Evolutionary conservation across 208 protist species (phyloP), one percentile per base, ranked within the genome.

Genomic region (Trypanosoma lewisi): DNA sequence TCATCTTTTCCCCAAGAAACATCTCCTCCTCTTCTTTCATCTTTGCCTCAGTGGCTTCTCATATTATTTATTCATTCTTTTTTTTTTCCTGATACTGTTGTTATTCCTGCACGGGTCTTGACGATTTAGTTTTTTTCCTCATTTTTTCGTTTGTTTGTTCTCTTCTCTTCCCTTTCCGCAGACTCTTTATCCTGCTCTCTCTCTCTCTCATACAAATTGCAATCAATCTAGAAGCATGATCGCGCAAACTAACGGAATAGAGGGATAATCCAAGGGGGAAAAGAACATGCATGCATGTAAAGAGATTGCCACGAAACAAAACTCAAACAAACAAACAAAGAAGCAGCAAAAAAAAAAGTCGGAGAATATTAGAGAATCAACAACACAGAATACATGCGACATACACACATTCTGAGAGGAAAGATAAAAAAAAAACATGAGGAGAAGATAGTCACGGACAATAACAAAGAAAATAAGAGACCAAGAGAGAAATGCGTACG

Each of bases 131-230:
- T 48, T n/a, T 48, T 48, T 52, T 52, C 31, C 16, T 52, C 31
- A 33, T 31, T 52, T 52, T 52, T 49, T 69, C n/a, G n/a, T 44
- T 67, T 63, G 17, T 70, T 71, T 70, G 25, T 54, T 58, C 39
- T 67, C 61, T 55, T 68, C 62, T 55, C 28, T 9, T 75, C 48
- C 41, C 33, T 14, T 48, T 74, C 59, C 42, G 39, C 41, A 55
- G 50, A n/a, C n/a, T n/a, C n/a, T n/a, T n/a, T n/a, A n/a, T n/a
- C n/a, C n/a, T n/a, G n/a, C n/a, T n/a, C n/a, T n/a, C n/a, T n/a
- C n/a, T n/a, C n/a, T n/a, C n/a, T n/a, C n/a, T n/a, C n/a, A n/a
- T 7, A 7, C 42, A 47, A 47, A 47, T 9, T 17, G 16, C 3
- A 14, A 45, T 4, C 3, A 4, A 45, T 17, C 12, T 3, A n/a